These are phyloP conservation scores for Cymbopogon citratus DNA, from an alignment of 176 grass and related monocot species.

Conservation along the genomic window DNA sequence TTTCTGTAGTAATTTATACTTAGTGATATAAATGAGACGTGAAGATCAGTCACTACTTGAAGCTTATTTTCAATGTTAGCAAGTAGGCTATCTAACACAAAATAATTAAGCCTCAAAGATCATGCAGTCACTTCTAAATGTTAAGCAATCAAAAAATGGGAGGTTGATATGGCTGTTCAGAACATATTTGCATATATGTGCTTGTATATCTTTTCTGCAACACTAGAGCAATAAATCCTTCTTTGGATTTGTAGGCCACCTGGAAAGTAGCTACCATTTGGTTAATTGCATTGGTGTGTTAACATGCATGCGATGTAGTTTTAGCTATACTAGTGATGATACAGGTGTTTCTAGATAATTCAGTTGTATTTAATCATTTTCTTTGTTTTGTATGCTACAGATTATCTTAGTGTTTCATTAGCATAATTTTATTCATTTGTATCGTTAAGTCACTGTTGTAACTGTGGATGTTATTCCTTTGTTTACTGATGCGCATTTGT, in stretches of 20 bases:
- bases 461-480: background rate
- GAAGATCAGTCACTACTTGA: background rate
- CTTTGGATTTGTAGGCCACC: background rate
- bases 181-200: constrained; percentile 4
- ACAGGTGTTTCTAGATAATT: background rate
- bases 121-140: background rate
- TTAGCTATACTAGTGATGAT: background rate
- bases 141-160: background rate
- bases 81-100: background rate
- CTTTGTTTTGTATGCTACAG: background rate
- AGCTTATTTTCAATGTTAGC: background rate
- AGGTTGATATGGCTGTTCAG: background rate
- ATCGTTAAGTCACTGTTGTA: background rate
- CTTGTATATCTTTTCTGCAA: background rate
- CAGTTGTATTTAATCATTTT: background rate
- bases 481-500: background rate
- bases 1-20: background rate
- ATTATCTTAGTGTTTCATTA: background rate
- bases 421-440: background rate
- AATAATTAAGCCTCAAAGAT: background rate
- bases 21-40: background rate
- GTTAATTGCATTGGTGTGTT: background rate
- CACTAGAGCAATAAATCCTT: background rate
- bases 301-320: background rate
- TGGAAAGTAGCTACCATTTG: background rate